Base-by-base conservation (phyloP, 371 early-diverging fungal species). In the Syncephalastrum monosporum region DNA sequence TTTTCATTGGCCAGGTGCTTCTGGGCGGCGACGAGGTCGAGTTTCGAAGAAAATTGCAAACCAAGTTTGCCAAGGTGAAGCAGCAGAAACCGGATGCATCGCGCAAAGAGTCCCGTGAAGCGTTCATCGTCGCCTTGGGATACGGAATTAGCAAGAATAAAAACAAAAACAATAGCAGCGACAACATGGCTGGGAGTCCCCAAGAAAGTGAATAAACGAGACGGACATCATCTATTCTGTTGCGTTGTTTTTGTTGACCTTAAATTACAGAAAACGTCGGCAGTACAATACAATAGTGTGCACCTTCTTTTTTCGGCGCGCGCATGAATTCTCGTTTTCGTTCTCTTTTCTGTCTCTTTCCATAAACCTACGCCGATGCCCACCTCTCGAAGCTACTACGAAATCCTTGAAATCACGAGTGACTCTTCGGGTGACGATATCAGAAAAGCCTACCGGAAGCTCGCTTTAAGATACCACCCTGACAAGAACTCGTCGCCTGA, bases 31-130 rank as follows among this genome's bases (percentile, higher is more conserved):
- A 67, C n/a, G 84, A 86, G 29, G 50, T 64, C 1, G 82, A 81
- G 44, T 73, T 87, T 52, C 67, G 74, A 19, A 60, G 65, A 47
- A 59, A 61, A 24, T 59, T 88, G n/a, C 64, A 69, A 33, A 57
- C 52, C 0, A 49, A 60, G 14, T 88, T 87, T 57, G 53, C 57
- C 10, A 72, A 65, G 41, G 85, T 91, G 23, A 63, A 63, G 5
- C 65, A 80, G 15, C 85, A 81, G 50, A 90, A 91, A 61, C 92
- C 92, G 5, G 67, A 76, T 29, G 83, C 91, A 8, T 88, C 89
- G 29, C 68, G 91, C 14, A 82, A 82, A 58, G 81, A 87, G 57
- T 90, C 90, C 12, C 79, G 91, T 1, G 93, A 93, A 61, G 75
- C 80, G n/a, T 93, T 87, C 60, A 76, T 86, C 55, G 83, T 93